Base-by-base conservation (phyloP, 2,329 filamentous ascomycete genomes). In the Beauveria brongniartii region DNA sequence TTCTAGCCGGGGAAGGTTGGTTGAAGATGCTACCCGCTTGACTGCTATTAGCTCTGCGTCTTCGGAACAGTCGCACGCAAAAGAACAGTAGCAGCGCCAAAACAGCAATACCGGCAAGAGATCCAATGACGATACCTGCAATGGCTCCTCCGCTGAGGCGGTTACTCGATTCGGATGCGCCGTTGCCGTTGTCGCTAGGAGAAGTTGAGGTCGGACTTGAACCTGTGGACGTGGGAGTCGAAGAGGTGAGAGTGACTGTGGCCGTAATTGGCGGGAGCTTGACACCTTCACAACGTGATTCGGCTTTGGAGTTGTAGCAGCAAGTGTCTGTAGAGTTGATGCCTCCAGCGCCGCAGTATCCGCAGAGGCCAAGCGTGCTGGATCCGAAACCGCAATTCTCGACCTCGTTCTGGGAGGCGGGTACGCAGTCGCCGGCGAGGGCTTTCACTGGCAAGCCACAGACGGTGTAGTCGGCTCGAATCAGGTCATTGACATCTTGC, bases 291-390 rank as follows among this genome's bases (percentile, higher is more conserved):
- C 94, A 99, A 64, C 86, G 83, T 28, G 77, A 76, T 62, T 90
- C 83, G n/a, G 88, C 87, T 64, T 91, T 81, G 5, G 92, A 86
- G 68, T 86, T 91, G 69, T 92, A 88, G 74, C 94, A 99, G 78
- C 94, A 99, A 3, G 92, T 95, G 72, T 97, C 93, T 55, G 93
- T 97, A 10, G 91, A 89, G 74, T 97, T 97, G 64, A 87, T 84
- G 30, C 92, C 92, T 67, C 90, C 93, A 7, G 86, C 80, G 47
- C 84, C 82, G 73, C 94, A 99, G 73, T 94, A 97, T 5, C 87
- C 85, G 77, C 94, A 99, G 41, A 99, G 80, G 3, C 92, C 92
- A 60, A 87, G 72, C 8, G 82, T 85, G 72, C 83, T 87, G 65
- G 84, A 82, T 46, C 82, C 83, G 71, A 88, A 99, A 52, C 94